Evolutionary conservation across 2,329 filamentous ascomycete genomes (phyloP).

Genomic region (Monilinia fructigena): DNA sequence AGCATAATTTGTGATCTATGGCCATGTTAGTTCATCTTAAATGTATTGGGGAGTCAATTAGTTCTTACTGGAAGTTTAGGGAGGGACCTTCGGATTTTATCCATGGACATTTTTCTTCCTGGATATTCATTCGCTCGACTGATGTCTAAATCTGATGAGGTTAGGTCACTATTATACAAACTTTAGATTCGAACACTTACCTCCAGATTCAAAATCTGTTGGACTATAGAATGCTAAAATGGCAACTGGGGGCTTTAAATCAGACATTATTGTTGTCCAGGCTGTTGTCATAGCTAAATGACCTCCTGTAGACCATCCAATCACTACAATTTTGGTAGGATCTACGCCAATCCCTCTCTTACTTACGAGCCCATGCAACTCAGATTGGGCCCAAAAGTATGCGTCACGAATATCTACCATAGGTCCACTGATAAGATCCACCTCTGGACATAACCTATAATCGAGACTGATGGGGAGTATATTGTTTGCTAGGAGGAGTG

Average conservation of each 20-base stretch:
- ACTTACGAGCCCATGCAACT: background rate
- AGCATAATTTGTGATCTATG: conserved; percentile 14
- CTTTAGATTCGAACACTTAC: background rate
- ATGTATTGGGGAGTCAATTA: background rate
- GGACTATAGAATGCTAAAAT: conserved; percentile 49
- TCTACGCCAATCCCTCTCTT: conserved; percentile 36
- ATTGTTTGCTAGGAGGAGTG: conserved; percentile 32
- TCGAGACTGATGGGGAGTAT: conserved; percentile 51
- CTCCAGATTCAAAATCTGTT: conserved; percentile 5
- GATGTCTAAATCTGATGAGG: background rate
- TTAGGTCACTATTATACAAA: background rate
- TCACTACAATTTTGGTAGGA: conserved; percentile 40
- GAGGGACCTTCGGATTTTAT: conserved; percentile 1
- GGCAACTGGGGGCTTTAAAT: conserved; percentile 43
- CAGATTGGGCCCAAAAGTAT: conserved; percentile 38
- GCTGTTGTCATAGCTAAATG: conserved; percentile 47
- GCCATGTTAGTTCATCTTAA: background rate
- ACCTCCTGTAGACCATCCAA: conserved; percentile 53
- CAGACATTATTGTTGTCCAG: conserved; percentile 41
- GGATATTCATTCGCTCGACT: conserved; percentile 3
- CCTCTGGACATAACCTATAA: conserved; percentile 52
- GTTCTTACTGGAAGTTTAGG: background rate
- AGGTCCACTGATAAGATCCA: conserved; percentile 47
- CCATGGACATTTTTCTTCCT: background rate
- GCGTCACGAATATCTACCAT: conserved; percentile 49